phyloP scores from a whole-genome alignment of 202 grass and related monocot species.

The Carex arenaria region DNA sequence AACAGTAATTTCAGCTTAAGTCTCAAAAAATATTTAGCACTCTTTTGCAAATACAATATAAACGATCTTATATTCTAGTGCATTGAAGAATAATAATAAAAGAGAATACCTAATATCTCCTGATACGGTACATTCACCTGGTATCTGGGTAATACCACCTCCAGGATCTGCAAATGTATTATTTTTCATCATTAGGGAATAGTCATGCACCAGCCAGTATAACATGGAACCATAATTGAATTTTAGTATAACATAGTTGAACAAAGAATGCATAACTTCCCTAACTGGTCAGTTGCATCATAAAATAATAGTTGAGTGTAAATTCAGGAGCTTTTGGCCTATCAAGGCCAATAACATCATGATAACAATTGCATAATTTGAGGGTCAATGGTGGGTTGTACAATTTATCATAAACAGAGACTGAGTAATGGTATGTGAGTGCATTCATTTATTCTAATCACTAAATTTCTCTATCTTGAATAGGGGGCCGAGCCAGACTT shows the following conservation, averaged over 20 bases:
- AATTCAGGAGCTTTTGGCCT: background rate
- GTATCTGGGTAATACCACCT: slow-evolving; percentile 93
- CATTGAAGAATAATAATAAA: background rate
- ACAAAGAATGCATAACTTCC: background rate
- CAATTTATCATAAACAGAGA: background rate
- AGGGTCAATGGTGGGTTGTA: background rate
- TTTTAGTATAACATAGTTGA: background rate
- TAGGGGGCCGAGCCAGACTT: too few relatives aligned
- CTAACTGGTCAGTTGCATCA: background rate
- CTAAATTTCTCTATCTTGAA: too few relatives aligned
- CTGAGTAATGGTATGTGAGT: background rate
- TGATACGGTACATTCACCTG: slow-evolving; percentile 93
- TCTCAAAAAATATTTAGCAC: background rate
- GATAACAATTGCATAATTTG: background rate
- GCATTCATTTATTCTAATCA: too few relatives aligned
- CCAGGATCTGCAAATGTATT: slow-evolving; percentile 70
- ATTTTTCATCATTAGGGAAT: background rate
- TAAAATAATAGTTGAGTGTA: background rate
- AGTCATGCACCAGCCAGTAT: background rate
- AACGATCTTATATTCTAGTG: background rate
- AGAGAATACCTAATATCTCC: slow-evolving; percentile 75
- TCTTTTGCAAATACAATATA: background rate
- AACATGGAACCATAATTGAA: slow-evolving; percentile 11
- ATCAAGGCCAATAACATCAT: background rate
- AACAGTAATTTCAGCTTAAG: slow-evolving; percentile 10